phyloP scores from a whole-genome alignment of 352 stramenopile genomes.

The Phytophthora quininea region DNA sequence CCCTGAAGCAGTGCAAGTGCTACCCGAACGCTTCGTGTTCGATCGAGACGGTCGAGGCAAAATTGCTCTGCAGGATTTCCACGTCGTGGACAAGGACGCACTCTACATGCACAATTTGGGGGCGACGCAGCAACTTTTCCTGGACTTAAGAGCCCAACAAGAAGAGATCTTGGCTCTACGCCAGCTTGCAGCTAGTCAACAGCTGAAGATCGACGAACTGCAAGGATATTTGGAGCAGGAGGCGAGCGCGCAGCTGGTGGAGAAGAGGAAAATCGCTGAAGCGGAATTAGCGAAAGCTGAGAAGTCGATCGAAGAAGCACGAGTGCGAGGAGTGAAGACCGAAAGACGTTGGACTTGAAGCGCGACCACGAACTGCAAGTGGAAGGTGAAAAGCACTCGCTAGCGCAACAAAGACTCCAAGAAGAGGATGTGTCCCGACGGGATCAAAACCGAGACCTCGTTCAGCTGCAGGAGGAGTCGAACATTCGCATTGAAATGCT shows the following conservation, averaged over 20 bases:
- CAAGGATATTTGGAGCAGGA: constrained; percentile 67
- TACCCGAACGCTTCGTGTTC: constrained; percentile 63
- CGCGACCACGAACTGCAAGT: constrained; percentile 53
- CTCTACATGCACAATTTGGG: constrained; percentile 93
- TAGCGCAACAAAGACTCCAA: constrained; percentile 53
- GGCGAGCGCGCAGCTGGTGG: constrained; percentile 60
- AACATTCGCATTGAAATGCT: constrained; percentile 58
- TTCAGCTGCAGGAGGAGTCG: constrained; percentile 65
- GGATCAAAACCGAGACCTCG: constrained; percentile 63
- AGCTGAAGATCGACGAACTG: constrained; percentile 45
- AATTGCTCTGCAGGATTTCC: constrained; percentile 81
- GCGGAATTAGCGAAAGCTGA: constrained; percentile 39
- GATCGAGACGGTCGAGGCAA: constrained; percentile 53
- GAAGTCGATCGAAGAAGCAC: constrained; percentile 48
- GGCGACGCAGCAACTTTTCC: constrained; percentile 86
- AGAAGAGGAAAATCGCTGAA: constrained; percentile 67
- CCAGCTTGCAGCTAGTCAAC: constrained; percentile 30
- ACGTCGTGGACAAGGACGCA: constrained; percentile 87
- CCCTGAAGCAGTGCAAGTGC: constrained; percentile 75
- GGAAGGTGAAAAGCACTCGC: constrained; percentile 52
- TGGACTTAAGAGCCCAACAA: constrained; percentile 34
- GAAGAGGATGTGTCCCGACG: constrained; percentile 49
- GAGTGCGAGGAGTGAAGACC: constrained; percentile 56
- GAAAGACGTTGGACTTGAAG: constrained; percentile 52
- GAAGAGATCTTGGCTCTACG: constrained; percentile 41